A percentile compares a stretch with the other conserved stretches of the same genome.
Conservation (phyloP, 2,329 filamentous ascomycete genomes). For the Claviceps sorghi region DNA sequence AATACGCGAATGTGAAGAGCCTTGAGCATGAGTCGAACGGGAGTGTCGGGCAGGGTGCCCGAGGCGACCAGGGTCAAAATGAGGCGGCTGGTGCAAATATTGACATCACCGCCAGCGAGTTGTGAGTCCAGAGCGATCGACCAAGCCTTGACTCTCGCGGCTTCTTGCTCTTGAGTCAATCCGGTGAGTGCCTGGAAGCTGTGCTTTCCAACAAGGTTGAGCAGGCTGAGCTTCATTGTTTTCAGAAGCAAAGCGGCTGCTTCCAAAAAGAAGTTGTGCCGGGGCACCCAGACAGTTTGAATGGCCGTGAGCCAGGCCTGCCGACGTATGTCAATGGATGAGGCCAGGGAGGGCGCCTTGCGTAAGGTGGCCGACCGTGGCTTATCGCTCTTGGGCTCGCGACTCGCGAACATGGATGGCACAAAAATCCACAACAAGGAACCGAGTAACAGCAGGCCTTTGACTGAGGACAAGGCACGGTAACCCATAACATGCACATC, state of each 20-base stretch:
- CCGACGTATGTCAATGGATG: conserved; percentile 69
- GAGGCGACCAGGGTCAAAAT: conserved; percentile 79
- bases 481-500: conserved; percentile 41
- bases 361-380: conserved; percentile 28
- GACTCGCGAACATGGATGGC: conserved; percentile 33
- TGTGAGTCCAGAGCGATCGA: conserved; percentile 86
- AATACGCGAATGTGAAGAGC: conserved; percentile 83
- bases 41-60: conserved; percentile 70
- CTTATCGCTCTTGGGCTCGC: conserved; percentile 36
- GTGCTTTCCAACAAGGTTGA: conserved; percentile 62
- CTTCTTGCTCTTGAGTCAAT: conserved; percentile 70
- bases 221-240: conserved; percentile 65
- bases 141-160: conserved; percentile 80
- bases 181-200: conserved; percentile 69
- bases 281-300: conserved; percentile 82
- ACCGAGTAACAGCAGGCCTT: conserved; percentile 37
- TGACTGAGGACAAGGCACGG: conserved; percentile 37
- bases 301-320: conserved; percentile 89
- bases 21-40: conserved; percentile 75
- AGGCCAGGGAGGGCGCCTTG: conserved; percentile 57
- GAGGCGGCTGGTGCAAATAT: conserved; percentile 77
- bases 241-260: conserved; percentile 68
- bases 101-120: conserved; percentile 74
- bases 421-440: conserved; percentile 40
- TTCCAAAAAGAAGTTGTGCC: conserved; percentile 75